A percentile compares a stretch with the other conserved stretches of the same genome.
These are phyloP conservation scores for Saksenaea vasiformis DNA, from an alignment of 371 early-diverging fungal genomes.

Conservation along the genomic window DNA sequence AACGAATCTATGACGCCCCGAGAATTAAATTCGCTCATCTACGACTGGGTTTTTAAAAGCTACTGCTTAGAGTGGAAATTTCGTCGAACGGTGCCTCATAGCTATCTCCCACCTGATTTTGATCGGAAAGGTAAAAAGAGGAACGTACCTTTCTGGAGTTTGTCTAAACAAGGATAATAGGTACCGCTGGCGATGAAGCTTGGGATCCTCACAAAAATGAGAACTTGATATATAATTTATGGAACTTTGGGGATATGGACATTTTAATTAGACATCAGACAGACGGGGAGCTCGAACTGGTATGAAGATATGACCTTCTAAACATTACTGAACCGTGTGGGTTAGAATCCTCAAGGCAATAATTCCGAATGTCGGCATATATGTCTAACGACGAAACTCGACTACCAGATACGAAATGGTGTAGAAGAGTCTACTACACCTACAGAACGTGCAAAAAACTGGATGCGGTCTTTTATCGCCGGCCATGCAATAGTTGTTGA, in stretches of 20 bases:
- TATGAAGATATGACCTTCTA: neutral
- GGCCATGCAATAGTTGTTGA: slow-evolving; percentile 23
- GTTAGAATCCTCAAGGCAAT: neutral
- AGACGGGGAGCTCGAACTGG: slow-evolving; percentile 13
- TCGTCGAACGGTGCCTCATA: neutral
- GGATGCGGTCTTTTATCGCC: slow-evolving; percentile 27
- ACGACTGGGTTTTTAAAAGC: slow-evolving; percentile 16
- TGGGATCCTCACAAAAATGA: slow-evolving; percentile 9
- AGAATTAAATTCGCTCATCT: slow-evolving; percentile 10
- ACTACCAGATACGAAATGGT: slow-evolving; percentile 16
- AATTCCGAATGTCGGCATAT: slow-evolving; percentile 8
- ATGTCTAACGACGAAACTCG: slow-evolving; percentile 17
- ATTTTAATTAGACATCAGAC: slow-evolving; percentile 21
- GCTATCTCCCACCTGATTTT: neutral
- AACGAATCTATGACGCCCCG: slow-evolving; percentile 9
- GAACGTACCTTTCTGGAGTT: no score
- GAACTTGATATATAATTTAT: slow-evolving; percentile 22
- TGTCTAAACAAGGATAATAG: neutral
- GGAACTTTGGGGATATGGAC: slow-evolving; percentile 27
- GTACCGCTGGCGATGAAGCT: neutral
- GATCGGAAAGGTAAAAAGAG: no score
- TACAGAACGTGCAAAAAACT: slow-evolving; percentile 19
- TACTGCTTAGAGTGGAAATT: slow-evolving; percentile 16
- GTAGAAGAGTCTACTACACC: slow-evolving; percentile 15
- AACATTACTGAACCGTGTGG: neutral